These are phyloP conservation scores for Cryomyces minteri DNA, from an alignment of 495 filamentous ascomycete species.

Conservation along the genomic window DNA sequence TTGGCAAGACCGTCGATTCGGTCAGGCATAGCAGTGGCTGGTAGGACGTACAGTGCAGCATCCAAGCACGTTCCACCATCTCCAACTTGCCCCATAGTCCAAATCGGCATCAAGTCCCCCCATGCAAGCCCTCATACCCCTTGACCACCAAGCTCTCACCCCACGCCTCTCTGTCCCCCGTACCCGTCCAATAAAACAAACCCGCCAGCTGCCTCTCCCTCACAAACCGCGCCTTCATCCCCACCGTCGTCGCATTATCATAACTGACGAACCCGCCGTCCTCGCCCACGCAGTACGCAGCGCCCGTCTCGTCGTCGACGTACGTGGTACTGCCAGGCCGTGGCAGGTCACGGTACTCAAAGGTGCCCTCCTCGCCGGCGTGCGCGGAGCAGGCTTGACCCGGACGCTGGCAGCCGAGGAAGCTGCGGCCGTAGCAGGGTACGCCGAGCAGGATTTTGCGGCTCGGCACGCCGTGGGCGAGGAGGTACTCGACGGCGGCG, in stretches of 20 bases:
- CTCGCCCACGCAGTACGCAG: slow-evolving; percentile 60
- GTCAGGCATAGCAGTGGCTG: too few species aligned
- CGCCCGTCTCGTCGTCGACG: slow-evolving; percentile 46
- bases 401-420: slow-evolving; percentile 43
- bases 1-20: too few species aligned
- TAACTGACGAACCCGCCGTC: slow-evolving; percentile 81
- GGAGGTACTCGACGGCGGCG: slow-evolving; percentile 45
- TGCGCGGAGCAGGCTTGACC: slow-evolving; percentile 43
- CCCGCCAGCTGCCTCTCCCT: slow-evolving; percentile 61
- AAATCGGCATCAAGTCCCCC: too few species aligned
- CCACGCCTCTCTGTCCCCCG: slow-evolving; percentile 32
- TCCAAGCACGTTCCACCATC: too few species aligned
- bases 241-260: slow-evolving; percentile 71
- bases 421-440: slow-evolving; percentile 67
- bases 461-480: slow-evolving; percentile 45
- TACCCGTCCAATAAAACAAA: slow-evolving; percentile 86
- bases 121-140: too few species aligned
- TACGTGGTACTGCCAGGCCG: slow-evolving; percentile 49
- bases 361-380: slow-evolving; percentile 63
- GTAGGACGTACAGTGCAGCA: too few species aligned
- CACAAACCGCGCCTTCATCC: slow-evolving; percentile 66
- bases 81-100: too few species aligned
- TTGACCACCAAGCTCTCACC: too few species aligned
- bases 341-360: slow-evolving; percentile 67
- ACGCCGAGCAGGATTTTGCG: slow-evolving; percentile 66